A percentile compares a stretch with the other conserved stretches of the same genome.
Evolutionary conservation across 1,284 basidiomycete genomes (phyloP).

Genomic region (Austroboletus novae-zelandiae): DNA sequence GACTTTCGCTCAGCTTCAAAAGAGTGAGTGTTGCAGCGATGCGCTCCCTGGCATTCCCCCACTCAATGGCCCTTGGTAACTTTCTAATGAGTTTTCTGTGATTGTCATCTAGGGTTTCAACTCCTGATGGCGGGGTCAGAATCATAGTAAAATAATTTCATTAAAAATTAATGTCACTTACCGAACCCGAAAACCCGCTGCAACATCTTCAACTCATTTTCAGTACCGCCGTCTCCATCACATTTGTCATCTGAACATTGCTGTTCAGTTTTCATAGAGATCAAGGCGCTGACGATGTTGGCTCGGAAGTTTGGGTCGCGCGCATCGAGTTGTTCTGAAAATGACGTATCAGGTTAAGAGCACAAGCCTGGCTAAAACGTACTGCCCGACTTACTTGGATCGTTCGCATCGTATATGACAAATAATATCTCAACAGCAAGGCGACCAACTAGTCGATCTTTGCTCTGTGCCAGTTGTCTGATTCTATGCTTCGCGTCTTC

Average conservation of each 20-base stretch:
- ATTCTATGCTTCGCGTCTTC: conserved; percentile 6
- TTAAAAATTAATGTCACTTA: conserved; percentile 3
- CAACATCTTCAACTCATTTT: conserved; percentile 3
- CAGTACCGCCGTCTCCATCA: background rate
- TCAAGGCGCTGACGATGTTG: conserved; percentile 18
- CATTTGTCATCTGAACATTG: background rate
- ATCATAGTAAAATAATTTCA: too few species aligned
- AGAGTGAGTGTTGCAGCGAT: conserved; percentile 22
- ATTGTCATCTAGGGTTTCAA: background rate
- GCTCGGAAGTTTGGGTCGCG: conserved; percentile 7
- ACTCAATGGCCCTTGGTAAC: conserved; percentile 4
- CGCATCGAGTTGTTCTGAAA: conserved; percentile 8
- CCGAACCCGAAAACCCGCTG: conserved; percentile 20
- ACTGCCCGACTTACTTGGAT: conserved; percentile 1
- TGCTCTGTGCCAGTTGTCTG: conserved; percentile 11
- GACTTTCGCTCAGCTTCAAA: conserved; percentile 15
- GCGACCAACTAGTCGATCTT: conserved; percentile 13
- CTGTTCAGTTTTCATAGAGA: background rate
- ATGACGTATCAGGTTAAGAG: background rate
- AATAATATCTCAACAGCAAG: conserved; percentile 24
- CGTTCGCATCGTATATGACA: conserved; percentile 5
- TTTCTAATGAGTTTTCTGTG: conserved; percentile 9
- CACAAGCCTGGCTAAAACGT: background rate
- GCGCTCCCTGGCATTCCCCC: conserved; percentile 11
- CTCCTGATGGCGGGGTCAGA: conserved; percentile 7